Base-by-base conservation (phyloP, 2,329 filamentous ascomycete species). In the Alternaria rosae region DNA sequence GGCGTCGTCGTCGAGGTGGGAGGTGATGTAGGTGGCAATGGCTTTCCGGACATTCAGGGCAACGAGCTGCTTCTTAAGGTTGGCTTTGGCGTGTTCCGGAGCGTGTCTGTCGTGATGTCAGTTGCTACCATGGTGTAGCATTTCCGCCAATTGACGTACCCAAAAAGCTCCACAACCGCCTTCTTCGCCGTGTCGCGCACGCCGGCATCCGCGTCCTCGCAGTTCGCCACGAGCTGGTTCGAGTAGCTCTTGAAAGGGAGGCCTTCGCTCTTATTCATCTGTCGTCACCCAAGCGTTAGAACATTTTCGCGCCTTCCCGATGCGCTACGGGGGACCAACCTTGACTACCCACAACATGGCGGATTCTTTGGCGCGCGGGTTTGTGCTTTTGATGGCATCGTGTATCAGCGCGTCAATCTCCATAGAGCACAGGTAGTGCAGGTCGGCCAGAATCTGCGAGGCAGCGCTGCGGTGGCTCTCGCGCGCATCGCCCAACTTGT, bases 181-280 rank as follows among this genome's bases (percentile, higher is more conserved):
- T 84, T 84, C 81, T 95, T 97, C 64, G 94, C 93, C 38, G 88
- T 87, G 73, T 97, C 93, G 77, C 94, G 89, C 67, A 97, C 93
- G 79, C 89, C 90, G 52, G 91, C 91, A 77, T 97, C 94, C 10
- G 93, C 91, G 78, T 97, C 94, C 80, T 97, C 94, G 43, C 97
- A 86, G 68, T 95, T 87, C 57, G 92, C 90, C 82, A 97, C 94
- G 42, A 97, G 85, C 11, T 87, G 86, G 3, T 92, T 91, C 2
- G 97, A 93, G 76, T 96, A 97, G 72, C 83, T 84, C 65, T 92
- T 91, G 81, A 97, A 97, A 38, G 90, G 89, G 67, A 97, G 83
- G 41, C 88, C 89, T 61, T 93, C 87, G 56, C 92, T 90, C 74
- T 90, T 87, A 77, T 95, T 91, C 90, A 94, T 96, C 87, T 93